These are phyloP conservation scores for Aspergillus novoparasiticus DNA, from an alignment of 2,329 filamentous ascomycete genomes.

Conservation along the genomic window DNA sequence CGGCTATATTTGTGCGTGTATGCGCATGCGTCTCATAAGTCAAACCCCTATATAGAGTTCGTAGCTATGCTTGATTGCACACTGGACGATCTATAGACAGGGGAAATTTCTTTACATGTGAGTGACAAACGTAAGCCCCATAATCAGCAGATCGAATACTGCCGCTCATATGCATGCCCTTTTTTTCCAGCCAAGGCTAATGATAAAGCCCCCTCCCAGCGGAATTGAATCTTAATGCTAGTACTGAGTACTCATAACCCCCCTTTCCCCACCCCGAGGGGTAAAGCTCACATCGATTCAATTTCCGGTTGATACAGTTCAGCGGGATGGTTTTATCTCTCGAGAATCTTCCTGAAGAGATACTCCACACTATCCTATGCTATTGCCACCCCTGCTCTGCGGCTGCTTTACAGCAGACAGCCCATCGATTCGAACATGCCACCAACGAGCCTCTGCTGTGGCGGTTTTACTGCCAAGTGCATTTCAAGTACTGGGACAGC, in stretches of 20 bases:
- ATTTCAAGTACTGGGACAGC: constrained; percentile 75
- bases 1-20: background rate
- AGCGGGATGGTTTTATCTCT: constrained; percentile 39
- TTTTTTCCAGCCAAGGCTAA: background rate
- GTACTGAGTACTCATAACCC: background rate
- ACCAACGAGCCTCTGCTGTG: constrained; percentile 76
- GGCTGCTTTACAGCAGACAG: constrained; percentile 60
- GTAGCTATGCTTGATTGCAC: background rate
- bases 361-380: constrained; percentile 76
- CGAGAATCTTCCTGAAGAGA: constrained; percentile 71
- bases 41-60: background rate
- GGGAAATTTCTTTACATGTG: background rate
- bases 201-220: background rate
- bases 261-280: background rate
- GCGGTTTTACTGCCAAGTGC: constrained; percentile 70
- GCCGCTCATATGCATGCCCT: no score
- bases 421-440: constrained; percentile 65
- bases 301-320: constrained; percentile 3
- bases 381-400: constrained; percentile 58
- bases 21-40: no score
- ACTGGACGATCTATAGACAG: background rate
- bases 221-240: background rate
- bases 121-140: background rate
- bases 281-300: background rate
- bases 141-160: background rate